phyloP scores from a whole-genome alignment of 305 asterid genomes.

The Andrographis paniculata region DNA sequence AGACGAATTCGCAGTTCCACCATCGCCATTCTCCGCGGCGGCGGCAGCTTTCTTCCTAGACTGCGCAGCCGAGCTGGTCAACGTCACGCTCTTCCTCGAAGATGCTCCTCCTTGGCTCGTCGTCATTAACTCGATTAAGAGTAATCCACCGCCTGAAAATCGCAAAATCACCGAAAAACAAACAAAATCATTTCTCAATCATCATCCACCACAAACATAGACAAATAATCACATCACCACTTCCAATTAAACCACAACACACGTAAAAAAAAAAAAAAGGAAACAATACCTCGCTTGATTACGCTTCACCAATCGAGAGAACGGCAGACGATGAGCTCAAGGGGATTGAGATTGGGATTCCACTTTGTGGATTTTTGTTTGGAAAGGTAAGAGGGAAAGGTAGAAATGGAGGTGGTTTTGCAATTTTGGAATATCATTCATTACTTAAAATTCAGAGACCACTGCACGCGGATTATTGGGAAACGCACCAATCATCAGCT shows the following conservation, averaged over 20 bases:
- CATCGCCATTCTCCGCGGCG: constrained; percentile 25
- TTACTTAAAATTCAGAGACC: too few species aligned
- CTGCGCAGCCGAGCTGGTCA: constrained; percentile 41
- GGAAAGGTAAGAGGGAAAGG: constrained; percentile 11
- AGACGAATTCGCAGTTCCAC: constrained; percentile 19
- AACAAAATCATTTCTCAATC: background rate
- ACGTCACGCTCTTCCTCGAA: constrained; percentile 61
- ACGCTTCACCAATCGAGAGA: constrained; percentile 24
- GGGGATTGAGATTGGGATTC: too few species aligned
- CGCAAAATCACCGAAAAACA: background rate
- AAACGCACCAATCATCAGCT: too few species aligned
- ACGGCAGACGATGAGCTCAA: constrained; percentile 26
- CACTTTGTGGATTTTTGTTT: too few species aligned
- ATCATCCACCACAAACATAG: background rate
- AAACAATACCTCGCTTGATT: constrained; percentile 25
- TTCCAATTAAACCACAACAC: too few species aligned
- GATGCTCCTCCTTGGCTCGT: constrained; percentile 61
- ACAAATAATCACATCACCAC: background rate
- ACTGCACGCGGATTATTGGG: too few species aligned
- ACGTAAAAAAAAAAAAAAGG: background rate
- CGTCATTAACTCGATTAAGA: constrained; percentile 45
- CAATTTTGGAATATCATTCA: too few species aligned
- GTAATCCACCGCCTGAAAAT: constrained; percentile 27
- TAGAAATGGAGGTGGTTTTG: too few species aligned
- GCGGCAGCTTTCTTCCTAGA: constrained; percentile 31